Percentiles rank a stretch among this genome's conserved stretches.
Evolutionary conservation across 345 rosid species (phyloP).

Genomic region (Carallia pectinifolia): DNA sequence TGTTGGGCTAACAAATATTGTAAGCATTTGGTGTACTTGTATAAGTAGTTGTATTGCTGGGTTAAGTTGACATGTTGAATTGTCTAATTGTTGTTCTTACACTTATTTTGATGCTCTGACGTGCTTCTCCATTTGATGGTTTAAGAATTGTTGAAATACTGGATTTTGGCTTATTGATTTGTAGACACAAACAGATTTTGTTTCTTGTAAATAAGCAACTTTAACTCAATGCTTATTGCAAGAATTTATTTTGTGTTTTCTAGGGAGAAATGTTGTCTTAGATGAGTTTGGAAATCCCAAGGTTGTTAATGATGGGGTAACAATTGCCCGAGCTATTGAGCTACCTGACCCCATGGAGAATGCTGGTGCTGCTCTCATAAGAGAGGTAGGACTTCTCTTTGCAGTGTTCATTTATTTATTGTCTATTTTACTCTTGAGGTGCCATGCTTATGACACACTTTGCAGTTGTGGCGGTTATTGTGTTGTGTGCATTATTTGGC

Average conservation of each 20-base stretch:
- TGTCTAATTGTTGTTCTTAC: no score
- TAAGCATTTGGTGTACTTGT: no score
- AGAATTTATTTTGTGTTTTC: constrained; percentile 1
- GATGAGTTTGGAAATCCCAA: constrained; percentile 97
- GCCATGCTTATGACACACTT: background rate
- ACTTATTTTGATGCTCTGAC: no score
- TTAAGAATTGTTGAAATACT: background rate
- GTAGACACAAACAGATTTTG: no score
- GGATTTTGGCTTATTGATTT: no score
- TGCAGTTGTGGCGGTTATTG: background rate
- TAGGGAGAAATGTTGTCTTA: constrained; percentile 94
- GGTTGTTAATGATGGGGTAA: constrained; percentile 97
- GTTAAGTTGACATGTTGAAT: no score
- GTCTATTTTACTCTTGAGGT: background rate
- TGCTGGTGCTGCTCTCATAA: constrained; percentile 97
- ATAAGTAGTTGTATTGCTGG: no score
- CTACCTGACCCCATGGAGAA: constrained; percentile 95
- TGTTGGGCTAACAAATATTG: no score
- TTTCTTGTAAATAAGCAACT: no score
- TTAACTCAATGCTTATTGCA: background rate
- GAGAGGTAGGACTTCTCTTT: constrained; percentile 60
- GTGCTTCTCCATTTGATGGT: background rate
- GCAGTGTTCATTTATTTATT: background rate
- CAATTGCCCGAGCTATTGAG: constrained; percentile 95
- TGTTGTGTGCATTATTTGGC: background rate